Conservation (phyloP, 331 rosid genomes). For the Saraca asoca region DNA sequence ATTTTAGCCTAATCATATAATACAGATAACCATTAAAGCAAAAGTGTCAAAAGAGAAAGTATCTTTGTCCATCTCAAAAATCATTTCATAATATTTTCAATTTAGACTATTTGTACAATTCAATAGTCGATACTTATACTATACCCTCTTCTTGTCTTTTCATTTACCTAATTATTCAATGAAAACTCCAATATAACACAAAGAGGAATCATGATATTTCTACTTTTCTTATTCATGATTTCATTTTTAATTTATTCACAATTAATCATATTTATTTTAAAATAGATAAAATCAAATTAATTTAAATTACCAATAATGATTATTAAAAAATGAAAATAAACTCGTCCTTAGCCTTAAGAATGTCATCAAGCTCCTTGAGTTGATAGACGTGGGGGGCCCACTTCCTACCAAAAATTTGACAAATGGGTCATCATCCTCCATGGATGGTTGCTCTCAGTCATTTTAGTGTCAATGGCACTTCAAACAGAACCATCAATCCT, state of each 20-base stretch:
- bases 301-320: no score
- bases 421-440: conserved; percentile 45
- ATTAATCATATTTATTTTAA: no score
- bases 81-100: no score
- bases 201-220: no score
- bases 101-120: conserved; percentile 15
- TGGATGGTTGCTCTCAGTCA: conserved; percentile 35
- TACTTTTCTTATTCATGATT: no score
- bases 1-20: conserved; percentile 25
- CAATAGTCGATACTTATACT: no score
- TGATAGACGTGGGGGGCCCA: conserved; percentile 36
- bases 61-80: conserved; percentile 34
- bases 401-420: conserved; percentile 30
- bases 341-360: neutral
- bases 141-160: neutral
- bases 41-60: conserved; percentile 19
- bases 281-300: no score
- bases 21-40: conserved; percentile 27
- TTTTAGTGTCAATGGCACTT: conserved; percentile 31
- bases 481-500: conserved; percentile 21
- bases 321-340: no score
- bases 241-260: no score
- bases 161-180: neutral
- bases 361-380: conserved; percentile 22
- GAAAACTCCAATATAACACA: no score